A percentile compares a stretch with the other conserved stretches of the same genome.
phyloP scores from a whole-genome alignment of 1,284 basidiomycete species.

The Ceratobasidium sp. region DNA sequence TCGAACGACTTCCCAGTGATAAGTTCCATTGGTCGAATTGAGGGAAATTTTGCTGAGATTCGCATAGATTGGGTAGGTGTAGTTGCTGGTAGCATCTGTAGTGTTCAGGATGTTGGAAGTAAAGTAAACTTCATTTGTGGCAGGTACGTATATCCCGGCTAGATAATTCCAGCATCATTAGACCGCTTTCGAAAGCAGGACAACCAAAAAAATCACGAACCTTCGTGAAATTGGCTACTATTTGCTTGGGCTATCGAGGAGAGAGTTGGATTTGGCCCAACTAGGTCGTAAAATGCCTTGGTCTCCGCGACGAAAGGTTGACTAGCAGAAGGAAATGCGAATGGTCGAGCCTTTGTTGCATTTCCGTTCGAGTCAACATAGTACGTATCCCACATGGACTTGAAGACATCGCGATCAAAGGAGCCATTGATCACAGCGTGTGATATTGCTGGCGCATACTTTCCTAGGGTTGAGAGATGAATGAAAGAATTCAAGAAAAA shows the following conservation, averaged over 20 bases:
- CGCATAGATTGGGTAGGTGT: constrained; percentile 27
- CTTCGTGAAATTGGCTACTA: constrained; percentile 36
- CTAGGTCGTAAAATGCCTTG: constrained; percentile 21
- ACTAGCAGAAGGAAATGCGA: constrained; percentile 16
- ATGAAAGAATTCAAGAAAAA: not conserved
- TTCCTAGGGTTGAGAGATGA: not conserved
- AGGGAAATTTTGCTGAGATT: constrained; percentile 31
- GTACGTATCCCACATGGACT: constrained; percentile 36
- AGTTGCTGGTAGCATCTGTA: not conserved
- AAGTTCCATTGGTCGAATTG: constrained; percentile 22
- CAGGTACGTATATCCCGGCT: constrained; percentile 37
- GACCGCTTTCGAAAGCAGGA: not conserved
- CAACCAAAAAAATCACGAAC: not conserved
- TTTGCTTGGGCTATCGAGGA: constrained; percentile 24
- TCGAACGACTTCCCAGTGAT: constrained; percentile 24
- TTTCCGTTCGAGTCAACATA: constrained; percentile 26
- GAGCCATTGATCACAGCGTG: constrained; percentile 39
- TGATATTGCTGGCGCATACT: constrained; percentile 23
- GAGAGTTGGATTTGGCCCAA: constrained; percentile 9
- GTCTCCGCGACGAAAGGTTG: constrained; percentile 28
- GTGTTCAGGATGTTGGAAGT: constrained; percentile 39
- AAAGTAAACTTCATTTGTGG: constrained; percentile 36
- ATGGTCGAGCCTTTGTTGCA: constrained; percentile 9
- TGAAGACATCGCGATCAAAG: constrained; percentile 26
- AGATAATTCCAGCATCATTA: not conserved